A percentile compares a stretch with the other conserved stretches of the same genome.
phyloP scores from a whole-genome alignment of 345 rosid genomes.

The Brassica juncea region DNA sequence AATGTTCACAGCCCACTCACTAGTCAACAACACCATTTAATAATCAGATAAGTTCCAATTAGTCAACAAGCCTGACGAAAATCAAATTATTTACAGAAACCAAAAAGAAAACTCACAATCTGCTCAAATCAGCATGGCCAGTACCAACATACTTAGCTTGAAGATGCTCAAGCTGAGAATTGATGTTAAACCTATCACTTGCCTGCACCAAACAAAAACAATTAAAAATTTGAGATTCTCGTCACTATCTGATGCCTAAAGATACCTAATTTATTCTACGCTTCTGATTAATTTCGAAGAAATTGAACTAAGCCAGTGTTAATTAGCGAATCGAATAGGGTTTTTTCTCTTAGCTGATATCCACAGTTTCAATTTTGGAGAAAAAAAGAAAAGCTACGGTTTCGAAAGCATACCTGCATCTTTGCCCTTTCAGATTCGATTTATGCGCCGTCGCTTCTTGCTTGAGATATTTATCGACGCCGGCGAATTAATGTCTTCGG shows the following conservation, averaged over 20 bases:
- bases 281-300: neutral
- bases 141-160: slow-evolving; percentile 98
- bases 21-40: slow-evolving; percentile 7
- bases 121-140: slow-evolving; percentile 87
- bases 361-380: too few species aligned
- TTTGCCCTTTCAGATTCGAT: neutral
- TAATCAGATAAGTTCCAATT: neutral
- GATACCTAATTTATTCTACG: neutral
- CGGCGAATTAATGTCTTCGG: neutral
- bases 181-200: slow-evolving; percentile 97
- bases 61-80: neutral
- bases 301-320: neutral
- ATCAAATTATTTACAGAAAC: too few species aligned
- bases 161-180: slow-evolving; percentile 98
- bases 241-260: slow-evolving; percentile 1
- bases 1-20: slow-evolving; percentile 96
- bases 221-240: neutral
- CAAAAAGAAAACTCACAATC: slow-evolving; percentile 60
- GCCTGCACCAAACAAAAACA: slow-evolving; percentile 54
- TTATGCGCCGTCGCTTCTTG: neutral
- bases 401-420: neutral
- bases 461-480: too few species aligned
- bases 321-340: neutral
- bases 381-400: neutral
- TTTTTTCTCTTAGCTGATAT: too few species aligned